phyloP scores from a whole-genome alignment of 768 basidiomycete genomes.

The Psilocybe cubensis region DNA sequence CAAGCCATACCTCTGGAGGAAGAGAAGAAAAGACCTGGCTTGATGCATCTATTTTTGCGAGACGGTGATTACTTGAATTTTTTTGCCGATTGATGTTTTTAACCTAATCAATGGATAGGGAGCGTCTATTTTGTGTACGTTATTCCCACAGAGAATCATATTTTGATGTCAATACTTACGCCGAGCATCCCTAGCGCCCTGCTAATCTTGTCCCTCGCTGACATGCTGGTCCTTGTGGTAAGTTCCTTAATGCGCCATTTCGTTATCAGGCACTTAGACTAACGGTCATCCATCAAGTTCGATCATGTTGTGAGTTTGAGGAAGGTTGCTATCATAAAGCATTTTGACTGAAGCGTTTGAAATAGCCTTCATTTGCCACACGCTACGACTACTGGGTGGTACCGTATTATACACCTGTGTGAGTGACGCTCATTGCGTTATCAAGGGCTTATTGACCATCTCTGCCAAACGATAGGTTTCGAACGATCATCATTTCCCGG shows the following conservation, averaged over 20 bases:
- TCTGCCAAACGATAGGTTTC: conserved; percentile 23
- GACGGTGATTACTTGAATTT: conserved; percentile 18
- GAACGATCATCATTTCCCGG: conserved; percentile 37
- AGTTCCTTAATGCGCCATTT: background rate
- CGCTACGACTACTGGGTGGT: conserved; percentile 39
- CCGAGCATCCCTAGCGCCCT: conserved; percentile 21
- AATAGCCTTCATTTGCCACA: conserved; percentile 29
- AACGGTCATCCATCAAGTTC: conserved; percentile 6
- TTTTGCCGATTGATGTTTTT: background rate
- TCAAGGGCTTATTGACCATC: background rate
- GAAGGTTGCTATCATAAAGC: background rate
- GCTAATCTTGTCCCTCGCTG: conserved; percentile 32
- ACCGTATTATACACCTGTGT: conserved; percentile 37
- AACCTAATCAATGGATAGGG: conserved; percentile 1
- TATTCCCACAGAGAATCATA: background rate
- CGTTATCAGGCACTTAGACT: background rate
- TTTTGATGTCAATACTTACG: background rate
- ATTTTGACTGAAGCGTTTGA: background rate
- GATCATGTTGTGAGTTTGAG: conserved; percentile 17
- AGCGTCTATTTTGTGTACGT: conserved; percentile 32
- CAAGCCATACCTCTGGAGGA: conserved; percentile 19
- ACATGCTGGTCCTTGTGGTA: conserved; percentile 36
- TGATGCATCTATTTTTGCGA: conserved; percentile 26
- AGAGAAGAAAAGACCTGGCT: conserved; percentile 23
- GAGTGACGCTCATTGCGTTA: conserved; percentile 9